Evolutionary conservation across 345 rosid species (phyloP).

Genomic region (Eucalyptus guilfoylei): DNA sequence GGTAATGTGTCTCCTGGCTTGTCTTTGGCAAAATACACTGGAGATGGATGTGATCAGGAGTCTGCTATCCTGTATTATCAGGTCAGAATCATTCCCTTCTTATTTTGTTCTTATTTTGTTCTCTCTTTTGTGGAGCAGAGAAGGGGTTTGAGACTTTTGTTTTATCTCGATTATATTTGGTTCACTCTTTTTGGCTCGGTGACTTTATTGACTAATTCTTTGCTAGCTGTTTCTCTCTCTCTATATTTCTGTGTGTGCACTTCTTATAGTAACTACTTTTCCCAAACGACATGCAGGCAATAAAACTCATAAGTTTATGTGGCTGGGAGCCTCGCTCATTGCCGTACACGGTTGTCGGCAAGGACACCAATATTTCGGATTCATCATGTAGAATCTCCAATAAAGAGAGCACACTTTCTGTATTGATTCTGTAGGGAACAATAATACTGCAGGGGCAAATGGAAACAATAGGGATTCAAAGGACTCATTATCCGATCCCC

Average conservation of each 20-base stretch:
- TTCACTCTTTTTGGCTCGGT: not conserved
- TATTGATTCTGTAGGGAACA: not conserved
- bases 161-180: not conserved
- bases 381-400: not conserved
- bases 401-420: not conserved
- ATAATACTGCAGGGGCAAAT: constrained; percentile 2
- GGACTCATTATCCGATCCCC: constrained; percentile 45
- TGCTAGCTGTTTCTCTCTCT: not conserved
- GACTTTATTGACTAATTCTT: not conserved
- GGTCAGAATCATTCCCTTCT: constrained; percentile 22
- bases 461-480: constrained; percentile 8
- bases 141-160: not conserved
- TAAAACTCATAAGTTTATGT: constrained; percentile 62
- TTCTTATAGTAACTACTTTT: not conserved
- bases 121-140: not conserved
- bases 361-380: not conserved
- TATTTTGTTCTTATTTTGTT: not conserved
- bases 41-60: constrained; percentile 17
- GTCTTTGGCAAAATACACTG: constrained; percentile 20
- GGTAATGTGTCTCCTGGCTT: constrained; percentile 5
- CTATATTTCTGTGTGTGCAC: not conserved
- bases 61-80: constrained; percentile 52
- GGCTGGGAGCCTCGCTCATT: constrained; percentile 91
- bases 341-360: constrained; percentile 52
- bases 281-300: constrained; percentile 43